These are phyloP conservation scores for Cucurbita maxima DNA, from an alignment of 306 rosid genomes.

Conservation along the genomic window DNA sequence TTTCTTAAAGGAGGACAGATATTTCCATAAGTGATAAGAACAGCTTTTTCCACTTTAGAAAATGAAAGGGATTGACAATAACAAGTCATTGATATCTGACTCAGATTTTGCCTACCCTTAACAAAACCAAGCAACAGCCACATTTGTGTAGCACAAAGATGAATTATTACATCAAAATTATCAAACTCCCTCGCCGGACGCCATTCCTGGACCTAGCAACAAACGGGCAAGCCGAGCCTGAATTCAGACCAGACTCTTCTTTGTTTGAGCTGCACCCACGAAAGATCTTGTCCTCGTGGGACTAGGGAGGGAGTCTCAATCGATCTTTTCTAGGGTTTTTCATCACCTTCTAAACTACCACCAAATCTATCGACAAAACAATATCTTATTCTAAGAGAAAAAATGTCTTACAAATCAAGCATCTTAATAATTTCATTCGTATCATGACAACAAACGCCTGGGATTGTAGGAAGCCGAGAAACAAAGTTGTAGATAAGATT, in stretches of 20 bases:
- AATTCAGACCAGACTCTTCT: too few relatives aligned
- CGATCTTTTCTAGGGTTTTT: too few relatives aligned
- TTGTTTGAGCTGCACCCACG: too few relatives aligned
- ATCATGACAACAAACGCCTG: too few relatives aligned
- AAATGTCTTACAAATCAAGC: too few relatives aligned
- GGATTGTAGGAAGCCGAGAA: too few relatives aligned
- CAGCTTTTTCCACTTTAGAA: conserved; percentile 33
- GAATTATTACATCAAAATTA: background rate
- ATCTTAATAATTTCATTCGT: too few relatives aligned
- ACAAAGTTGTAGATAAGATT: too few relatives aligned
- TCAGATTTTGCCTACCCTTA: conserved; percentile 49
- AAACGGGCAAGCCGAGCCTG: too few relatives aligned
- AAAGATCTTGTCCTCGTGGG: background rate
- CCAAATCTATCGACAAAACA: conserved; percentile 15
- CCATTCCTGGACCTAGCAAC: background rate
- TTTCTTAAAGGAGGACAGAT: conserved; percentile 43
- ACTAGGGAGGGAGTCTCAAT: background rate
- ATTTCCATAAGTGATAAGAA: conserved; percentile 29
- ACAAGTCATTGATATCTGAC: conserved; percentile 63
- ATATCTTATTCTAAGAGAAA: too few relatives aligned
- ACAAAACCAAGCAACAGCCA: conserved; percentile 29
- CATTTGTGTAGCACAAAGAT: conserved; percentile 9
- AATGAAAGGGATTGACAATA: conserved; percentile 36
- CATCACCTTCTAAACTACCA: conserved; percentile 29
- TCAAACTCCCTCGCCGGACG: background rate